Evolutionary conservation across 768 basidiomycete species (phyloP), one percentile per base, ranked within the genome.

Genomic region (Agaricus subrufescens): DNA sequence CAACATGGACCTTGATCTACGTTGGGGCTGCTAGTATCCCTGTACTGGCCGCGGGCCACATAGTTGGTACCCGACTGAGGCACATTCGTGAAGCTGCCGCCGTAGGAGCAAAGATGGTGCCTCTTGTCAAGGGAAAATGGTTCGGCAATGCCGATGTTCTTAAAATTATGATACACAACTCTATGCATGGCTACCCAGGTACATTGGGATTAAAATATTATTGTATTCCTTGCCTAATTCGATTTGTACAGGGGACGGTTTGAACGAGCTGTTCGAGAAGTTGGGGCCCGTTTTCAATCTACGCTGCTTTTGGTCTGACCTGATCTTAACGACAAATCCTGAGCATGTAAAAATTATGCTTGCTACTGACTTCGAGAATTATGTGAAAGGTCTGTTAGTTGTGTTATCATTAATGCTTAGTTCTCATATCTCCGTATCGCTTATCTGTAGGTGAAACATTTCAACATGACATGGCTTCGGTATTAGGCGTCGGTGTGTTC

Each of bases 401-500:
- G 1, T 26, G 25, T 5, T 29, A 11, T 29, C 4, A 5, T 12
- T 46, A 12, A 9, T 1, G 3, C 23, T 12, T 26, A 27, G 8
- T 26, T 6, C 23, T 46, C 4, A 12, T 26, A 19, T 29, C 14
- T 9, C 14, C 3, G 12, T 46, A 9, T 46, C 19, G 19, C 19
- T 19, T 19, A 19, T 19, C 19, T 19, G 15, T 48, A 79, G 79
- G 79, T 27, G 63, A 73, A 54, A 67, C 67, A n/a, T 78, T 84
- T 48, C 74, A 69, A 46, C 58, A 67, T 23, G 70, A 70, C 14
- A 74, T 80, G 73, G 66, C 67, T 3, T 72, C 75, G 1, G 73
- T 86, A 10, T 67, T 87, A 14, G 87, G 87, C 0, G 75, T 75
- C 10, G 87, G 87, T 0, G 82, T 87, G 3, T 88, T 88, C 65